Evolutionary conservation across 2,329 filamentous ascomycete genomes (phyloP), one percentile per base, ranked within the genome.

Genomic region (Phialophora expanda): DNA sequence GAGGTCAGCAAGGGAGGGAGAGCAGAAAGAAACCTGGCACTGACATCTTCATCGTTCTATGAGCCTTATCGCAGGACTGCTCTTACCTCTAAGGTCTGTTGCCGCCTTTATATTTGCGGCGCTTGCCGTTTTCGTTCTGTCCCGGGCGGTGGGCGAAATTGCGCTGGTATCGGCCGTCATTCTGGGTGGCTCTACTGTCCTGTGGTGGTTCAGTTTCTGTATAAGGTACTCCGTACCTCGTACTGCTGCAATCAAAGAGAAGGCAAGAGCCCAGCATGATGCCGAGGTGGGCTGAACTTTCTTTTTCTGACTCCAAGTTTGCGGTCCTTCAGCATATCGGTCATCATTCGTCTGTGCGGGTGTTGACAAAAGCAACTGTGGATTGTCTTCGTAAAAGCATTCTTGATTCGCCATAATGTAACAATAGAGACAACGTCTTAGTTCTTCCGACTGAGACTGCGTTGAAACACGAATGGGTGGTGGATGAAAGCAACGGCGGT

Each of bases 151-250:
- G 11, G 44, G 58, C 32, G 22, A 53, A 28, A 41, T 28, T 4
- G 58, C 58, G n/a, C 51, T 61, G 46, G 28, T 38, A 8, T 51
- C 58, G 24, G 46, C 26, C 58, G 30, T 24, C 32, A 28, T 30
- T 24, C 38, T 53, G 22, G 46, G 48, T 12, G 32, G 28, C 17
- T 24, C 44, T 20, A 50, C 50, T 41, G 41, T 50, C 12, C 11
- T 59, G n/a, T 51, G 28, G 44, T 50, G 56, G 56, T 20, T 51
- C 30, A 32, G 44, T 44, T 59, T 51, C 12, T 50, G 41, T 11
- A 50, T 38, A 38, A 59, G 56, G 44, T n/a, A 59, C 8, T 50
- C 24, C 24, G 24, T 24, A 24, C 24, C n/a, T n/a, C n/a, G n/a
- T n/a, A n/a, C n/a, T n/a, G 17, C 24, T 46, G 24, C 41, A 30